These are phyloP conservation scores for Naegleria gruberi DNA, from an alignment of 208 protist genomes.

Conservation along the genomic window DNA sequence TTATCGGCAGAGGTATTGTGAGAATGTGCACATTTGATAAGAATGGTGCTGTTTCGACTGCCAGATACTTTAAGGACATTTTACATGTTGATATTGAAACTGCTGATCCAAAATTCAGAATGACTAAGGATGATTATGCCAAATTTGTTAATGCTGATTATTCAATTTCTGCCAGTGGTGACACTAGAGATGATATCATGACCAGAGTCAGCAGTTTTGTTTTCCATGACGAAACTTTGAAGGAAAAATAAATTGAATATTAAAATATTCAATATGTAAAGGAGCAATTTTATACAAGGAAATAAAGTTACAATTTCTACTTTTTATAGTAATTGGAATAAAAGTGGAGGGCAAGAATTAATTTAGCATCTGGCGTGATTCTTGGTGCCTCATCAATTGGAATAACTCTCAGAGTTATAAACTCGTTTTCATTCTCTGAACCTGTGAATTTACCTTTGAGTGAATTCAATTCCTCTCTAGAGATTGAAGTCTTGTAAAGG, in stretches of 20 bases:
- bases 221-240: background rate
- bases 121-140: background rate
- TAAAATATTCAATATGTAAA: no score
- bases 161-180: background rate
- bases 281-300: no score
- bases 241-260: background rate
- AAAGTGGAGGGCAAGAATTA: background rate
- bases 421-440: background rate
- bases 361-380: background rate
- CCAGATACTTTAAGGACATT: background rate
- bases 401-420: background rate
- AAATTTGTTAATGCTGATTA: background rate
- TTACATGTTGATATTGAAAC: background rate
- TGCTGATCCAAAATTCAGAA: background rate
- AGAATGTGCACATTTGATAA: background rate
- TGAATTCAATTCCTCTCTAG: background rate
- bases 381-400: background rate
- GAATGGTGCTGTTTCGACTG: background rate
- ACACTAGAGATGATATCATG: background rate
- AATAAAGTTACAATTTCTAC: no score
- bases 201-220: background rate
- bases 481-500: background rate
- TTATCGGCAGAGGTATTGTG: background rate
- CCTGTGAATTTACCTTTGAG: background rate
- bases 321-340: background rate